Percentiles rank a stretch among this genome's conserved stretches.
Evolutionary conservation across 2,329 filamentous ascomycete genomes (phyloP).

Genomic region (Beauveria brongniartii): DNA sequence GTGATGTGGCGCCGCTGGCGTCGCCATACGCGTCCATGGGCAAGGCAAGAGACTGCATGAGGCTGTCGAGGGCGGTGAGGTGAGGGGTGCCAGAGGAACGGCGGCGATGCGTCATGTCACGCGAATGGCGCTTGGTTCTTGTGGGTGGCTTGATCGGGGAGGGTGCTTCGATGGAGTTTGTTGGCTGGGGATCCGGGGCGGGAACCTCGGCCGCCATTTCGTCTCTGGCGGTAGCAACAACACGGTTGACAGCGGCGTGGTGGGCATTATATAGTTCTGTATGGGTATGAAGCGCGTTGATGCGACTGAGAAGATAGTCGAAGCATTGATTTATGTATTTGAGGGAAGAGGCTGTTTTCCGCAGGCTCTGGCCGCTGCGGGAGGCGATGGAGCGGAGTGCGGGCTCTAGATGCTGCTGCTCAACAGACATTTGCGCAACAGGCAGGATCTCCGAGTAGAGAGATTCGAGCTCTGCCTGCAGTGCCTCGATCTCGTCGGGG

Average conservation of each 20-base stretch:
- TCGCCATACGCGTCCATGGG: constrained; percentile 28
- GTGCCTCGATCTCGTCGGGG: constrained; percentile 36
- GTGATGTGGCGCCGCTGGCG: constrained; percentile 13
- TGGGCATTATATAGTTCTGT: constrained; percentile 39
- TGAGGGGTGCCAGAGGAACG: constrained; percentile 30
- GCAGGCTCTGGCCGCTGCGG: constrained; percentile 35
- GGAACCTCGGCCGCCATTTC: constrained; percentile 31
- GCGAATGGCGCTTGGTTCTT: constrained; percentile 15
- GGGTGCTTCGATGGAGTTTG: constrained; percentile 2
- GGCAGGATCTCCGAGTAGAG: constrained; percentile 61
- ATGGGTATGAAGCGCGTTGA: constrained; percentile 32
- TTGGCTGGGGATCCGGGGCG: constrained; percentile 7
- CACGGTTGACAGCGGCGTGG: constrained; percentile 28
- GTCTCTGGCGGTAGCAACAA: constrained; percentile 34
- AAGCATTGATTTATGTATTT: constrained; percentile 47
- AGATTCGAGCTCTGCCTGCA: constrained; percentile 60
- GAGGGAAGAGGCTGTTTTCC: constrained; percentile 38
- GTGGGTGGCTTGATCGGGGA: constrained; percentile 29
- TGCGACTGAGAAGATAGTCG: constrained; percentile 41
- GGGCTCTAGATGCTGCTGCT: constrained; percentile 58
- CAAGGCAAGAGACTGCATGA: constrained; percentile 41
- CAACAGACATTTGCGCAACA: constrained; percentile 62
- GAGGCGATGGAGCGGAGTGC: constrained; percentile 40
- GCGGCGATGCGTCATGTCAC: constrained; percentile 18
- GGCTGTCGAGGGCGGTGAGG: constrained; percentile 34